These are phyloP conservation scores for Geranium brycei DNA, from an alignment of 345 rosid species.

Conservation along the genomic window DNA sequence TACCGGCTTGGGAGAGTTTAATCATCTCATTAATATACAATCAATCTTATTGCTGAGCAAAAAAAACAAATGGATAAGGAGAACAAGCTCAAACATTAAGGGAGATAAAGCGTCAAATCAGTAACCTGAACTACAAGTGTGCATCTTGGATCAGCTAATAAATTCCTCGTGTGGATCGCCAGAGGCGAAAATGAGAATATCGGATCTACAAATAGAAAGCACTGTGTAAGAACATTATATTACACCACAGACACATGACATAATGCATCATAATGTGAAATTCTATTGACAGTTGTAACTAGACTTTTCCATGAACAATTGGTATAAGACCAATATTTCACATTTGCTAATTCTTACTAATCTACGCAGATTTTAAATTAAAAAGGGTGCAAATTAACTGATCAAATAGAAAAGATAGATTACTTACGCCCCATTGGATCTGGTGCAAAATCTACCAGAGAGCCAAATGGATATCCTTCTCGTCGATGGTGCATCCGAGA, in stretches of 20 bases:
- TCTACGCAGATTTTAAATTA: not conserved
- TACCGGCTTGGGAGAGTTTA: too few relatives aligned
- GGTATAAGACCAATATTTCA: too few relatives aligned
- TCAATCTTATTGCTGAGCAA: too few relatives aligned
- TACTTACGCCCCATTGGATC: slow-evolving; percentile 86
- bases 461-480: slow-evolving; percentile 95
- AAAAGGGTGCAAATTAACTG: not conserved
- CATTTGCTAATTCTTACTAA: not conserved
- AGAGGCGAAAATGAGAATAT: slow-evolving; percentile 87
- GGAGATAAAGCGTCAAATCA: slow-evolving; percentile 4
- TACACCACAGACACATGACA: not conserved
- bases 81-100: not conserved
- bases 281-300: not conserved
- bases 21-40: too few relatives aligned
- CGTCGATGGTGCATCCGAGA: slow-evolving; percentile 95
- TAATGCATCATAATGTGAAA: not conserved
- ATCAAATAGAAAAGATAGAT: slow-evolving; percentile 6
- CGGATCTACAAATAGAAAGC: slow-evolving; percentile 46
- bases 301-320: not conserved
- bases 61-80: not conserved
- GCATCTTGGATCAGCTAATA: slow-evolving; percentile 85
- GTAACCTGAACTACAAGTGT: slow-evolving; percentile 93
- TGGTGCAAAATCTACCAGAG: slow-evolving; percentile 88
- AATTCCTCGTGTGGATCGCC: slow-evolving; percentile 88
- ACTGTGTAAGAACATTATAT: not conserved